Base-by-base conservation (phyloP, 148 eudicot genomes). In the Pharnaceum exiguum region DNA sequence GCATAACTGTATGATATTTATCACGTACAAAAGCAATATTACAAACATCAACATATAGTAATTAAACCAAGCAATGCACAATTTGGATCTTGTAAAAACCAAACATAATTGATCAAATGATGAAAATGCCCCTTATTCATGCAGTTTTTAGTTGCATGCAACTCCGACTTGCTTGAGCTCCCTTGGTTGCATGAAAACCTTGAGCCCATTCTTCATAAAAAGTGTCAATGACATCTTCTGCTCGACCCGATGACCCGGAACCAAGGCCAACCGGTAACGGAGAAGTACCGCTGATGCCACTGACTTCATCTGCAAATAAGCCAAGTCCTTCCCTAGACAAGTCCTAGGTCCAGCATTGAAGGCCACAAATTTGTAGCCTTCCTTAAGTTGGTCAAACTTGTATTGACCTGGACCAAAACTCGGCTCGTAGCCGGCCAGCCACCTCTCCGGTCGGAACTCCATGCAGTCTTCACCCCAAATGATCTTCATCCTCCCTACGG, bases 281-380 rank as follows among this genome's bases (percentile, higher is more conserved):
- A 90, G 79, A 42, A 90, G 74, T 46, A 90, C 90, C 1, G 97
- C 97, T 11, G 90, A 75, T 1, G 79, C 95, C 31, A 86, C 86
- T 2, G 97, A 90, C 50, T 90, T 90, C 97, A 90, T 90, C 22
- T 90, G 95, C 44, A 90, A 36, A 61, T 86, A 90, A 59, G 97
- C 90, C 79, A 90, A 69, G 55, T 90, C 95, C 63, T 90, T 90
- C 39, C 95, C 97, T 28, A 90, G 47, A 37, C 97, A 90, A 54
- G 86, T 90, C 71, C 97, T 83, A n/a, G 97, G 95, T 7, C 97
- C 97, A 3, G 78, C 97, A 66, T 90, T 86, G 45, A 90, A 90
- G 1, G 97, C 97, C 59, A 86, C 84, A 47, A 89, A 89, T 68
- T 68, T 81, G 47, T 83, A 89, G 52, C 79, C 88, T 35, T 89